Evolutionary conservation across 1,139 yeast genomes (phyloP).

Genomic region (Suhomyces taliae): DNA sequence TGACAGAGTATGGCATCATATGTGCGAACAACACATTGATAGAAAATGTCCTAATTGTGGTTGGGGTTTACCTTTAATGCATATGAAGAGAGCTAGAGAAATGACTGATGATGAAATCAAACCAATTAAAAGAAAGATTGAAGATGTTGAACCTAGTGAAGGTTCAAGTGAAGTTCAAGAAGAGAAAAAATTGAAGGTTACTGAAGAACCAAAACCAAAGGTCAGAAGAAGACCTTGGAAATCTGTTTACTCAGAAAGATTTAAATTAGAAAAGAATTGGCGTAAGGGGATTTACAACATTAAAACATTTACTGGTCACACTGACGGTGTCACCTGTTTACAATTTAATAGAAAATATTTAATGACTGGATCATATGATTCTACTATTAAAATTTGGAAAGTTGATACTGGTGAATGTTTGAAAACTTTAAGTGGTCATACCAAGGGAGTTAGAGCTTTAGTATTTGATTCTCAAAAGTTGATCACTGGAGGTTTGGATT

Average conservation of each 20-base stretch:
- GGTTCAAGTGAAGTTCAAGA: not conserved
- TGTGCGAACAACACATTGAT: constrained; percentile 98
- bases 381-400: constrained; percentile 89
- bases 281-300: constrained; percentile 71
- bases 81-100: constrained; percentile 72
- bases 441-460: constrained; percentile 79
- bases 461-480: constrained; percentile 86
- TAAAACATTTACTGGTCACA: constrained; percentile 76
- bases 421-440: constrained; percentile 79
- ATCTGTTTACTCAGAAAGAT: constrained; percentile 87
- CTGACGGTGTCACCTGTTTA: constrained; percentile 82
- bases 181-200: not conserved
- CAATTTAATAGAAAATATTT: constrained; percentile 75
- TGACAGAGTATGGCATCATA: constrained; percentile 95
- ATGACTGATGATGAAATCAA: constrained; percentile 29
- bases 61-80: constrained; percentile 95
- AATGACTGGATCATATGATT: constrained; percentile 90
- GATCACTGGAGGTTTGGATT: constrained; percentile 89
- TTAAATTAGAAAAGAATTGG: constrained; percentile 92
- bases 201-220: constrained; percentile 1
- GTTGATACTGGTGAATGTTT: constrained; percentile 73
- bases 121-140: constrained; percentile 28
- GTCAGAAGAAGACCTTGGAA: constrained; percentile 78
- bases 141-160: constrained; percentile 18
- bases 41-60: constrained; percentile 97